Evolutionary conservation across 305 asterid species (phyloP).

Genomic region (Solanum hybrid): DNA sequence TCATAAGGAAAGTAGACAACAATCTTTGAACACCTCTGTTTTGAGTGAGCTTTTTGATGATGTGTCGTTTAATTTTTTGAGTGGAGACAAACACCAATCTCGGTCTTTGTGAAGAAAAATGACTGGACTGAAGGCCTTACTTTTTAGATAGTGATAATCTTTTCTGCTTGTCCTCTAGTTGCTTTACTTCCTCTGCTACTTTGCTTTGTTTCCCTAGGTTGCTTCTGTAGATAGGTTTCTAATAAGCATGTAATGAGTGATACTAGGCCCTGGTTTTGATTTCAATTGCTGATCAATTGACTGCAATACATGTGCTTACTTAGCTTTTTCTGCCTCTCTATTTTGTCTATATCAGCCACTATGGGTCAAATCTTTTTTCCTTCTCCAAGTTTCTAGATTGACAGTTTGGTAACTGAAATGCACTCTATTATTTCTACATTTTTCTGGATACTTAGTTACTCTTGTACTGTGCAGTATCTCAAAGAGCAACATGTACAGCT

Average conservation of each 20-base stretch:
- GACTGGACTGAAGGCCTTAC: not conserved
- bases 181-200: not conserved
- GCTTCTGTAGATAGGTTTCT: not conserved
- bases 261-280: not conserved
- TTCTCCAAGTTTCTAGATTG: not conserved
- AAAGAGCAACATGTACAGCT: constrained; percentile 71
- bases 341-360: not conserved
- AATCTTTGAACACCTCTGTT: not conserved
- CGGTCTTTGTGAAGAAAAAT: not conserved
- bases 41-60: not conserved
- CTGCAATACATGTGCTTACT: not conserved
- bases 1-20: not conserved
- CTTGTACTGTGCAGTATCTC: constrained; percentile 59
- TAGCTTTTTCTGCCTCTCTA: not conserved
- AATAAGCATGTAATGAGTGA: not conserved
- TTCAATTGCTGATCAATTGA: not conserved
- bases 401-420: constrained; percentile 5
- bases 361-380: not conserved
- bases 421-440: not conserved
- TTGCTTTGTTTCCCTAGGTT: not conserved
- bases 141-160: not conserved
- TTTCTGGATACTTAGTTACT: constrained; percentile 6
- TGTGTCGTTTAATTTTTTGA: not conserved
- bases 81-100: not conserved
- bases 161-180: not conserved